Percentiles rank a stretch among this genome's conserved stretches.
Evolutionary conservation across 2,329 filamentous ascomycete species (phyloP).

Genomic region (Penicillium fuscoglaucum): DNA sequence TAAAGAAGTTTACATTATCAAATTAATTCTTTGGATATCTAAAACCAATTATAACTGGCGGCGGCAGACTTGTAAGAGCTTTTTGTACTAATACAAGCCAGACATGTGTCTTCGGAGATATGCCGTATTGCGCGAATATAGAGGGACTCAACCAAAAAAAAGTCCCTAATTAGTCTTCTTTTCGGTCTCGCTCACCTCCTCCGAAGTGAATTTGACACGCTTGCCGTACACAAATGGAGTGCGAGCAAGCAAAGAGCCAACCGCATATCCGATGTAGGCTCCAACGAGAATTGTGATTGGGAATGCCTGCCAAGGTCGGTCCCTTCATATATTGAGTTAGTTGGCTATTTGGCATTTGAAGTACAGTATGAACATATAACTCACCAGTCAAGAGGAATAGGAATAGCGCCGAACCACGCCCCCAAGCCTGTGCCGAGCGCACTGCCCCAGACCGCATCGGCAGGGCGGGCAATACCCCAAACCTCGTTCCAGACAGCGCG

Average conservation of each 20-base stretch:
- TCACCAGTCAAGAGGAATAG: conserved; percentile 91
- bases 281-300: conserved; percentile 88
- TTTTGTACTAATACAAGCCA: conserved; percentile 2
- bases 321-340: conserved; percentile 48
- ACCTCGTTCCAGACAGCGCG: conserved; percentile 67
- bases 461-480: conserved; percentile 66
- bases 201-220: conserved; percentile 34
- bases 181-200: conserved; percentile 20
- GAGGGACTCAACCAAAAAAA: not conserved
- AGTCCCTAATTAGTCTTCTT: conserved; percentile 22
- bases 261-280: conserved; percentile 72
- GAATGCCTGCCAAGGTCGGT: conserved; percentile 99
- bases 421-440: conserved; percentile 76
- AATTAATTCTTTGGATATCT: not conserved
- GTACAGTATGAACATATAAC: conserved; percentile 25
- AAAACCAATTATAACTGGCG: conserved; percentile 1
- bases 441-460: conserved; percentile 83
- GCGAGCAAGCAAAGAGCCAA: conserved; percentile 52
- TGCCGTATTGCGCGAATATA: not conserved
- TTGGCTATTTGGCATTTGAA: not conserved
- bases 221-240: conserved; percentile 38
- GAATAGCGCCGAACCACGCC: conserved; percentile 89
- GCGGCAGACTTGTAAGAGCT: not conserved
- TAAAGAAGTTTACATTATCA: conserved; percentile 17
- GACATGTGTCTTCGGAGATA: not conserved